phyloP scores from a whole-genome alignment of 164 flowering plant genomes.

The Vitis rotundifolia region DNA sequence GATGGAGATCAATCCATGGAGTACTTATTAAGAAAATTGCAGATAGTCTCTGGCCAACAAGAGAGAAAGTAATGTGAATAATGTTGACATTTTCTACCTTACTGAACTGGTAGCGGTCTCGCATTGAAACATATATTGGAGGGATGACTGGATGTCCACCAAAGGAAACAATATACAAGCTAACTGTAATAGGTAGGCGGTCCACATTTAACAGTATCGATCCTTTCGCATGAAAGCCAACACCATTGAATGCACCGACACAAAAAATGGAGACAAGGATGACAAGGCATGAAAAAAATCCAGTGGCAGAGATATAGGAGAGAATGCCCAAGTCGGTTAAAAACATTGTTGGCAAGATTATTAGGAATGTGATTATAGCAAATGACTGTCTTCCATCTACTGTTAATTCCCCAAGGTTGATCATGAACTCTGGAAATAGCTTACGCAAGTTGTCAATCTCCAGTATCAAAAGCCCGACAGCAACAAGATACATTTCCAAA shows the following conservation, averaged over 20 bases:
- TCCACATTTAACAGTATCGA: conserved; percentile 12
- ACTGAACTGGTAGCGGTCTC: background rate
- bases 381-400: conserved; percentile 26
- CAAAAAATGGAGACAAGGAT: conserved; percentile 30
- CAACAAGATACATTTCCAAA: conserved; percentile 35
- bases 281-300: conserved; percentile 33
- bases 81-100: conserved; percentile 2
- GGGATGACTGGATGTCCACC: conserved; percentile 25
- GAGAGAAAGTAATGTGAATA: too few species aligned
- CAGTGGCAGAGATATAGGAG: conserved; percentile 41
- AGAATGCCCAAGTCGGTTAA: conserved; percentile 27
- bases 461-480: conserved; percentile 32
- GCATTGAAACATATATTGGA: conserved; percentile 18
- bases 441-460: background rate
- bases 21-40: too few species aligned
- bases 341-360: conserved; percentile 33
- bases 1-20: too few species aligned
- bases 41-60: too few species aligned
- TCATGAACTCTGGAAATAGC: conserved; percentile 24
- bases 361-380: conserved; percentile 19
- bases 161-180: conserved; percentile 33
- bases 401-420: conserved; percentile 5
- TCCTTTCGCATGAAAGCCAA: conserved; percentile 31
- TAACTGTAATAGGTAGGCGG: conserved; percentile 28
- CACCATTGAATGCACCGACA: conserved; percentile 24